Conservation (phyloP, 148 eudicot genomes). For the Polygonum maritimum region DNA sequence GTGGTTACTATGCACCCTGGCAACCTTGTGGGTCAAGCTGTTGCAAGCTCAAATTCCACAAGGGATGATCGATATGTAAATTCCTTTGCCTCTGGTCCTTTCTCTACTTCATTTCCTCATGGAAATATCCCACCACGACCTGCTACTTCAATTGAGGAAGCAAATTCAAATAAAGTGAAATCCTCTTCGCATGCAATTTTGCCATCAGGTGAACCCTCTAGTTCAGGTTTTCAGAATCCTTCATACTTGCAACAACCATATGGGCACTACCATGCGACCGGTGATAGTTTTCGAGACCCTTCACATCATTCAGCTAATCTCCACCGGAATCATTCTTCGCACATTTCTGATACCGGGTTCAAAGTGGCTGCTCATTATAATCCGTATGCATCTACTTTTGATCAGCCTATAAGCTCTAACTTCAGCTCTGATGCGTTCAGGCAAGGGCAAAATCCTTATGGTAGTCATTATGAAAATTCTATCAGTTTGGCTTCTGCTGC, state of each 20-base stretch:
- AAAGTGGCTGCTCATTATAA: slow-evolving; percentile 55
- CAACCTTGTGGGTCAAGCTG: slow-evolving; percentile 25
- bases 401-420: slow-evolving; percentile 66
- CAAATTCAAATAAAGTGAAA: slow-evolving; percentile 10
- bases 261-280: slow-evolving; percentile 26
- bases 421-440: slow-evolving; percentile 41
- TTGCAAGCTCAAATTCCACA: slow-evolving; percentile 22
- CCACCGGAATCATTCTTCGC: slow-evolving; percentile 29
- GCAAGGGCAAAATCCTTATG: slow-evolving; percentile 29
- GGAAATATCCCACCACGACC: slow-evolving; percentile 20
- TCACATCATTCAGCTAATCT: slow-evolving; percentile 31
- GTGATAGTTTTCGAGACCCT: slow-evolving; percentile 22
- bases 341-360: slow-evolving; percentile 37
- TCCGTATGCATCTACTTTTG: slow-evolving; percentile 87
- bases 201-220: slow-evolving; percentile 9
- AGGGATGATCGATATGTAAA: slow-evolving; percentile 31
- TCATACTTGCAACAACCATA: slow-evolving; percentile 29
- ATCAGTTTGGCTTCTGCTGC: slow-evolving; percentile 28
- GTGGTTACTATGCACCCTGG: slow-evolving; percentile 22
- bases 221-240: slow-evolving; percentile 21
- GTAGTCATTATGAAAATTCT: slow-evolving; percentile 34
- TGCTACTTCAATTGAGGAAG: slow-evolving; percentile 18
- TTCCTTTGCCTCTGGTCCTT: slow-evolving; percentile 23
- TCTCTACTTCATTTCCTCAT: slow-evolving; percentile 24
- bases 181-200: background rate